A percentile compares a stretch with the other conserved stretches of the same genome.
Conservation (phyloP, 345 rosid species). For the Brassica carinata region DNA sequence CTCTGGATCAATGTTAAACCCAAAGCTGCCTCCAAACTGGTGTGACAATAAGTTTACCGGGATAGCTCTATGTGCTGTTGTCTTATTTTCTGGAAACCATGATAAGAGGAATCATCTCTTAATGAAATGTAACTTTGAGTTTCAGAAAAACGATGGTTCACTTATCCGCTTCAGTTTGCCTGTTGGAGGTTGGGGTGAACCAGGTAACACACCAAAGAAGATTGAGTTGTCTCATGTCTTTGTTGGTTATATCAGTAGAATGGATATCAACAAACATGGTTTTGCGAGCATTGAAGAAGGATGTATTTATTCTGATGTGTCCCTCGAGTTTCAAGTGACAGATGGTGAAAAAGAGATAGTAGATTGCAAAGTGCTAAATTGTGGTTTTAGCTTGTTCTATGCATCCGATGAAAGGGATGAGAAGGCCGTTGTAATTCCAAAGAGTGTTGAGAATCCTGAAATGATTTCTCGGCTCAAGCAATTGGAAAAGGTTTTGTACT, state of each 20-base stretch:
- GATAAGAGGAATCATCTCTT: not conserved
- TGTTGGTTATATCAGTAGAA: not conserved
- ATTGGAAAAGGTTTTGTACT: too few relatives aligned
- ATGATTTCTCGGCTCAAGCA: too few relatives aligned
- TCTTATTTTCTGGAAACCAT: not conserved
- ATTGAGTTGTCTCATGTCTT: slow-evolving; percentile 5
- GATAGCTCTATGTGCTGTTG: slow-evolving; percentile 11
- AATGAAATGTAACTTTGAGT: not conserved
- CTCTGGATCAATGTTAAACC: not conserved
- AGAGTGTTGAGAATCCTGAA: too few relatives aligned
- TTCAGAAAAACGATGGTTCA: too few relatives aligned
- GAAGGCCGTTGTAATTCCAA: too few relatives aligned
- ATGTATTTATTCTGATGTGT: not conserved
- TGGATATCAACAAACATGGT: not conserved
- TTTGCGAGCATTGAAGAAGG: not conserved
- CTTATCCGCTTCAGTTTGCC: not conserved
- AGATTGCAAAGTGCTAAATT: too few relatives aligned
- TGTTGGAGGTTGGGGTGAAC: slow-evolving; percentile 3
- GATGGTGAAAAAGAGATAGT: not conserved
- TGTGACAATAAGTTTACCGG: not conserved
- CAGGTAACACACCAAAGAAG: not conserved
- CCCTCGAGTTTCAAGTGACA: slow-evolving; percentile 12
- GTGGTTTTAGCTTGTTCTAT: too few relatives aligned
- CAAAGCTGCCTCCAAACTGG: slow-evolving; percentile 21
- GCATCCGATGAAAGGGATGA: too few relatives aligned